phyloP scores from a whole-genome alignment of 371 early-diverging fungal species.

The Mitosporidium daphniae region DNA sequence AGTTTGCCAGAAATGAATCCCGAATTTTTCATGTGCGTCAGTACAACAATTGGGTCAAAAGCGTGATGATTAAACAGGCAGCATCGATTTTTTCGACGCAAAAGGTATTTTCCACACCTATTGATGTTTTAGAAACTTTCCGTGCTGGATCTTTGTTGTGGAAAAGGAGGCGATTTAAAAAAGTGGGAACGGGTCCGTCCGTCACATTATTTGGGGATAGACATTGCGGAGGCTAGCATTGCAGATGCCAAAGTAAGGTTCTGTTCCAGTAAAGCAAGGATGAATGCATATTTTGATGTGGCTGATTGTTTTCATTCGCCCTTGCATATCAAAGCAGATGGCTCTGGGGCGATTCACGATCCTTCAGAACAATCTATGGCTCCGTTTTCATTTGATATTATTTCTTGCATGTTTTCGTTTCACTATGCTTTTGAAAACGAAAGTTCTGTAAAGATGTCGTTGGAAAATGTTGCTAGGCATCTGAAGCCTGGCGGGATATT shows the following conservation, averaged over 20 bases:
- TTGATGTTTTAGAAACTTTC: too few relatives aligned
- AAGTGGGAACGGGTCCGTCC: too few relatives aligned
- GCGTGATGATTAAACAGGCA: slow-evolving; percentile 32
- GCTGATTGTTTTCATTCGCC: slow-evolving; percentile 25
- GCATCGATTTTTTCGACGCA: too few relatives aligned
- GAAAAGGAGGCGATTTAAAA: slow-evolving; percentile 90
- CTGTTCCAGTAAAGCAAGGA: slow-evolving; percentile 1
- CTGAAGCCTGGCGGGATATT: slow-evolving; percentile 46
- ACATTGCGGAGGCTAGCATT: slow-evolving; percentile 66
- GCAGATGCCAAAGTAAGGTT: slow-evolving; percentile 45
- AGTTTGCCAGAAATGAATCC: slow-evolving; percentile 28
- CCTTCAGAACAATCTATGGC: slow-evolving; percentile 1
- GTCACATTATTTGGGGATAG: slow-evolving; percentile 14
- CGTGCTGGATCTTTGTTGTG: slow-evolving; percentile 85
- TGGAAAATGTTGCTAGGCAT: slow-evolving; percentile 34
- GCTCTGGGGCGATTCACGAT: slow-evolving; percentile 1
- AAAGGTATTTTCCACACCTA: too few relatives aligned
- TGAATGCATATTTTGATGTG: slow-evolving; percentile 24
- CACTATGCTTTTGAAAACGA: slow-evolving; percentile 85
- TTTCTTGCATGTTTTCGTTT: slow-evolving; percentile 73
- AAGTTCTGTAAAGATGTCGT: slow-evolving; percentile 25
- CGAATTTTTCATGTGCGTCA: slow-evolving; percentile 37
- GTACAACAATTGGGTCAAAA: slow-evolving; percentile 87
- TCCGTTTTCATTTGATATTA: slow-evolving; percentile 23
- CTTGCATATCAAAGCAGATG: slow-evolving; percentile 3